Percentiles rank a stretch among this genome's conserved stretches.
Conservation (phyloP, 1,284 basidiomycete species). For the Leucoagaricus sp. region DNA sequence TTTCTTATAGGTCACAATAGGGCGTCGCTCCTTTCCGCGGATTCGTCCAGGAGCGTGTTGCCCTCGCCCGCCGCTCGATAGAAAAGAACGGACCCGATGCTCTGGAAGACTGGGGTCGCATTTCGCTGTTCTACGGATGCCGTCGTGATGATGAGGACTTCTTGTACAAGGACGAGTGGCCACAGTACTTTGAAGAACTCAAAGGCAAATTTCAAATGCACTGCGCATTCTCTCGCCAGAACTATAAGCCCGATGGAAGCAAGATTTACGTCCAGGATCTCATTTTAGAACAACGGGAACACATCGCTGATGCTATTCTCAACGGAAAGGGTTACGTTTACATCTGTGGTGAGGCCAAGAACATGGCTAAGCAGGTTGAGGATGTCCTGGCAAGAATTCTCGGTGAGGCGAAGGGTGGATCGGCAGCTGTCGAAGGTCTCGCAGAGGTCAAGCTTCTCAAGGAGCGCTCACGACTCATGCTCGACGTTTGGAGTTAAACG, state of each 20-base stretch:
- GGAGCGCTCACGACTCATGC: constrained; percentile 82
- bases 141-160: constrained; percentile 87
- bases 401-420: constrained; percentile 92
- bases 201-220: constrained; percentile 91
- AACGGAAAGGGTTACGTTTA: constrained; percentile 94
- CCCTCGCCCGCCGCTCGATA: constrained; percentile 88
- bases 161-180: constrained; percentile 95
- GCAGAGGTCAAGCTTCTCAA: constrained; percentile 94
- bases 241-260: constrained; percentile 86
- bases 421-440: constrained; percentile 80
- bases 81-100: constrained; percentile 94
- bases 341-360: constrained; percentile 96
- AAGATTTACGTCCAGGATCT: constrained; percentile 99
- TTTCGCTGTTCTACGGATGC: constrained; percentile 96
- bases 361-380: constrained; percentile 95
- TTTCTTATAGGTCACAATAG: constrained; percentile 38
- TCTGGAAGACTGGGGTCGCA: constrained; percentile 92
- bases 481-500: constrained; percentile 80
- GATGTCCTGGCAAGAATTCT: constrained; percentile 83
- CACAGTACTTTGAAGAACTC: constrained; percentile 82
- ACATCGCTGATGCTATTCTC: constrained; percentile 86
- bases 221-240: constrained; percentile 87
- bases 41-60: constrained; percentile 97
- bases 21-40: constrained; percentile 99
- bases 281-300: constrained; percentile 82